Base-by-base conservation (phyloP, 2,329 filamentous ascomycete genomes). In the Pestalotiopsis fici region DNA sequence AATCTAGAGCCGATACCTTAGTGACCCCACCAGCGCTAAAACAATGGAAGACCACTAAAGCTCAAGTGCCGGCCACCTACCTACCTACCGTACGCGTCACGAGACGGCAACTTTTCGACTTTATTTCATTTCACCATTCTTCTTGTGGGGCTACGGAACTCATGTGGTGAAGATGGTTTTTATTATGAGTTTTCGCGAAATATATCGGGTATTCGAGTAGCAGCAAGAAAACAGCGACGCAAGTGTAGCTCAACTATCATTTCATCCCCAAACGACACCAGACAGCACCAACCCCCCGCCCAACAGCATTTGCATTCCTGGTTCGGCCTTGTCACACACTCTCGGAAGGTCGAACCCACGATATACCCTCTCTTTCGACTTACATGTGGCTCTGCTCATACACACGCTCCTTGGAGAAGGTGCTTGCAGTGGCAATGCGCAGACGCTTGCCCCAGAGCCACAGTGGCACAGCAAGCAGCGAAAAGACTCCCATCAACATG, bases 401-500 rank as follows among this genome's bases (percentile, higher is more conserved):
- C 2, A 50, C 43, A 3, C 35, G n/a, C 28, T 63, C n/a, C 60
- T 27, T 27, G 23, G 28, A 64, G 50, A 25, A 43, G 62, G n/a
- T 56, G 27, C 43, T 50, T 15, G 65, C 70, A 12, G 76, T 81
- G 0, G 78, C 79, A 57, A 81, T 79, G 31, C 79, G 75, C 72
- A 77, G 74, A 6, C 79, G 72, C 71, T 81, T 81, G 5, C 79
- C 79, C 12, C 64, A 76, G 21, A 77, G 56, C 72, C 78, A 76
- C 3, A 81, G 66, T 0, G 80, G 79, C 18, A 81, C 67, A 0
- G 74, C 75, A 6, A 82, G 27, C 13, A 83, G 62, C 0, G 79
- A 74, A 70, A 88, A 87, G 0, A 85, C 25, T 0, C 83, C 85
- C 82, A 87, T 82, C 2, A 87, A 70, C 74, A 83, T 82, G 0